phyloP scores from a whole-genome alignment of 1,284 basidiomycete species.

The Gomphus sp. region DNA sequence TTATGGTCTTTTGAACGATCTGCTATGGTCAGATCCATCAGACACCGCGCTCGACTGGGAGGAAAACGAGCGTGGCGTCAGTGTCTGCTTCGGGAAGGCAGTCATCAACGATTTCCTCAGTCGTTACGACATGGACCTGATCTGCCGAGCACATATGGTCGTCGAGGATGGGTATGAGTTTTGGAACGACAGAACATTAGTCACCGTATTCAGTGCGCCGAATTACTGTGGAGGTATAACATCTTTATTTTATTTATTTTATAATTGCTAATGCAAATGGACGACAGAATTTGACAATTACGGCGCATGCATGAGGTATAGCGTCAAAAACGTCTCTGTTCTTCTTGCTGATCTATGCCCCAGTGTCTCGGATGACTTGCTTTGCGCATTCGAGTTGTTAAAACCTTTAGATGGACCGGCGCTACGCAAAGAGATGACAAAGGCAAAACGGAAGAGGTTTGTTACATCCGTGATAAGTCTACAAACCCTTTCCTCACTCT shows the following conservation, averaged over 20 bases:
- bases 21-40: constrained; percentile 97
- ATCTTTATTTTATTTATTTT: constrained; percentile 4
- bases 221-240: constrained; percentile 92
- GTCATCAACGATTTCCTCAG: constrained; percentile 95
- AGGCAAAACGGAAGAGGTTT: constrained; percentile 96
- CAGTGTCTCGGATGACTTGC: constrained; percentile 92
- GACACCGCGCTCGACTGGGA: constrained; percentile 99
- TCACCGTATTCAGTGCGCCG: constrained; percentile 97
- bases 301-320: constrained; percentile 85
- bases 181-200: constrained; percentile 97
- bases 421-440: constrained; percentile 97
- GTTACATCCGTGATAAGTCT: constrained; percentile 10
- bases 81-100: constrained; percentile 97
- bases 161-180: constrained; percentile 99
- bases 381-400: constrained; percentile 96
- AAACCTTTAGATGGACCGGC: constrained; percentile 95
- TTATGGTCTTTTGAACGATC: constrained; percentile 94
- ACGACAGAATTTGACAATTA: constrained; percentile 91
- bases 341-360: constrained; percentile 24
- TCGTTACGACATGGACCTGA: constrained; percentile 96
- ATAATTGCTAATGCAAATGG: constrained; percentile 12
- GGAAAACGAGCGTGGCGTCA: constrained; percentile 99
- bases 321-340: constrained; percentile 13
- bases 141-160: constrained; percentile 99
- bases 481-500: not conserved